phyloP scores from a whole-genome alignment of 2,329 filamentous ascomycete species.

The Alternaria gansuensis region DNA sequence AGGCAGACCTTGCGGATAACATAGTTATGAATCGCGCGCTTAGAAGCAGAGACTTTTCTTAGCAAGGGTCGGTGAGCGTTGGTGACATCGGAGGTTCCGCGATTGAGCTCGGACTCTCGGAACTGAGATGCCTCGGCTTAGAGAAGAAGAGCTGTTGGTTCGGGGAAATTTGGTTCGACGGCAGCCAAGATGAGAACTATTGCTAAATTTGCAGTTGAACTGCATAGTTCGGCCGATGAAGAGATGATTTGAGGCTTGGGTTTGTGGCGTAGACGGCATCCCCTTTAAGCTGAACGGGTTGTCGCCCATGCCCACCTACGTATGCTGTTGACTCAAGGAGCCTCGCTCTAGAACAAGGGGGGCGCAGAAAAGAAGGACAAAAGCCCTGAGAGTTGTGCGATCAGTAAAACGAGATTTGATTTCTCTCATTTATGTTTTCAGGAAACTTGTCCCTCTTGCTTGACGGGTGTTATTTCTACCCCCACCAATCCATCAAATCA shows the following conservation, averaged over 20 bases:
- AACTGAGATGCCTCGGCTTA: slow-evolving; percentile 28
- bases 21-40: slow-evolving; percentile 26
- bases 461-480: slow-evolving; percentile 15
- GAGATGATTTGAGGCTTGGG: neutral
- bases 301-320: neutral
- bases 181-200: slow-evolving; percentile 10
- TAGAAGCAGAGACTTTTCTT: slow-evolving; percentile 26
- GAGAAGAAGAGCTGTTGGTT: slow-evolving; percentile 18
- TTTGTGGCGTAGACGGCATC: neutral
- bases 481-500: slow-evolving; percentile 18
- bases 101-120: slow-evolving; percentile 25
- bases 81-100: slow-evolving; percentile 19
- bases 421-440: neutral
- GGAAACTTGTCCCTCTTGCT: slow-evolving; percentile 8
- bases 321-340: neutral
- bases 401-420: neutral
- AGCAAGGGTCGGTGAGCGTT: slow-evolving; percentile 27
- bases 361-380: neutral
- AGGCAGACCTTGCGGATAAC: slow-evolving; percentile 39
- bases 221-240: slow-evolving; percentile 9
- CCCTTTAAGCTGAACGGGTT: slow-evolving; percentile 8
- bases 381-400: neutral
- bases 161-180: slow-evolving; percentile 4
- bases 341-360: neutral
- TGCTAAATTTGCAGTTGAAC: neutral